phyloP scores from a whole-genome alignment of 1,284 basidiomycete species.

The Nidula niveotomentosa region DNA sequence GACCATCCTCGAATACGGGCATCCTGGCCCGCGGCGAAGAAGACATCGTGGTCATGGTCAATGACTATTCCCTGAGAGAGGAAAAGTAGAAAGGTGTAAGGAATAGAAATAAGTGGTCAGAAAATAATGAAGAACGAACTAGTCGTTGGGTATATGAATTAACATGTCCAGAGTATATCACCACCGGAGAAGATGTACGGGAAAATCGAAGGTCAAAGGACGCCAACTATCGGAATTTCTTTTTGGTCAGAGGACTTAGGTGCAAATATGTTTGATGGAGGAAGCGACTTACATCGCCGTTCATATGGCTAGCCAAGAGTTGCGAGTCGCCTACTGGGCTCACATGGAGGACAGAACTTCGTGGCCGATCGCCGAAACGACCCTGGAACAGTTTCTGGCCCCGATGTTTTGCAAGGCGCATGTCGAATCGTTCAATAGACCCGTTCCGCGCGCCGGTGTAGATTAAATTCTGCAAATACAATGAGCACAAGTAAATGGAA shows the following conservation, averaged over 20 bases:
- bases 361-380: slow-evolving; percentile 23
- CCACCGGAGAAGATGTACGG: slow-evolving; percentile 36
- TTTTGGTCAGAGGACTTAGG: slow-evolving; percentile 3
- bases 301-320: slow-evolving; percentile 56
- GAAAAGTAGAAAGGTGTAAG: background rate
- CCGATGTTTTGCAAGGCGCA: slow-evolving; percentile 36
- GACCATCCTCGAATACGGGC: slow-evolving; percentile 66
- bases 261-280: background rate
- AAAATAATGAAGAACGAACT: slow-evolving; percentile 33
- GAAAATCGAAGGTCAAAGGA: slow-evolving; percentile 64
- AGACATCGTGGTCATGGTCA: slow-evolving; percentile 59
- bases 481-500: background rate
- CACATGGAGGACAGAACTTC: slow-evolving; percentile 51
- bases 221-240: slow-evolving; percentile 44
- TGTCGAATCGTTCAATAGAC: slow-evolving; percentile 57
- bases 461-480: slow-evolving; percentile 41
- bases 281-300: slow-evolving; percentile 51
- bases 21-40: slow-evolving; percentile 76
- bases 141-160: slow-evolving; percentile 50
- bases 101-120: background rate
- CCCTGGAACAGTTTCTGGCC: slow-evolving; percentile 40
- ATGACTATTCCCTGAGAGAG: slow-evolving; percentile 52
- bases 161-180: slow-evolving; percentile 53
- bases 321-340: slow-evolving; percentile 47
- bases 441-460: slow-evolving; percentile 68